These are phyloP conservation scores for Coemansia sp. DNA, from an alignment of 192 early-diverging fungal genomes.

Conservation along the genomic window DNA sequence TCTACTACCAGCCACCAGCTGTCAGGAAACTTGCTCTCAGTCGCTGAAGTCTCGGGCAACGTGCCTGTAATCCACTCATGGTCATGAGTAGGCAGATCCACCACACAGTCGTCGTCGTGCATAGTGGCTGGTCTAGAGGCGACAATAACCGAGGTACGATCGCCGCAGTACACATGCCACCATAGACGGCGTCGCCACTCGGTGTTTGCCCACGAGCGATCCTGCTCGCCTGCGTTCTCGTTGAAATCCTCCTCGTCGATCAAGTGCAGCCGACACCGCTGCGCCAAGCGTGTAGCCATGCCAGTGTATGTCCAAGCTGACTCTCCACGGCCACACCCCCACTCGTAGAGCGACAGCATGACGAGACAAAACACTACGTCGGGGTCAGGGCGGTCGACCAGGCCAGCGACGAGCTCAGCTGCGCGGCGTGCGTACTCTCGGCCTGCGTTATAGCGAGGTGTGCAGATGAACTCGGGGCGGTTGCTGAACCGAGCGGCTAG, in stretches of 20 bases:
- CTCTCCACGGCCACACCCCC: slow-evolving; percentile 57
- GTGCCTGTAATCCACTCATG: slow-evolving; percentile 50
- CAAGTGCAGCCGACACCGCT: slow-evolving; percentile 52
- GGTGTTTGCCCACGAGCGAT: slow-evolving; percentile 36
- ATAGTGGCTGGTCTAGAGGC: slow-evolving; percentile 54
- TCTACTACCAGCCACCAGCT: slow-evolving; percentile 49
- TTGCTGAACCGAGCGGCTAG: slow-evolving; percentile 51
- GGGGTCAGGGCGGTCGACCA: slow-evolving; percentile 53
- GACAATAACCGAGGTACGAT: slow-evolving; percentile 54
- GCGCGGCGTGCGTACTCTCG: slow-evolving; percentile 53
- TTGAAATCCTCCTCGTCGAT: slow-evolving; percentile 56
- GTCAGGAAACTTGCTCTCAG: slow-evolving; percentile 27
- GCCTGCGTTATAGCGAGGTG: slow-evolving; percentile 51
- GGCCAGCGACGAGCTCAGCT: slow-evolving; percentile 45
- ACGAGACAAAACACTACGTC: slow-evolving; percentile 51
- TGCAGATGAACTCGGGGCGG: slow-evolving; percentile 50
- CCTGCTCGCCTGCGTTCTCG: slow-evolving; percentile 44
- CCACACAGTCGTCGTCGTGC: slow-evolving; percentile 55
- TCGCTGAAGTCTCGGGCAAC: slow-evolving; percentile 9
- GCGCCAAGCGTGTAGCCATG: slow-evolving; percentile 53
- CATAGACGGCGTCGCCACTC: slow-evolving; percentile 56
- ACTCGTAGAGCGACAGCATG: slow-evolving; percentile 55
- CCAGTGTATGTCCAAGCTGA: slow-evolving; percentile 57
- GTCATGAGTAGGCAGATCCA: slow-evolving; percentile 49
- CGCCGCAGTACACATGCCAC: slow-evolving; percentile 53